These are phyloP conservation scores for Dothistroma septosporum DNA, from an alignment of 2,329 filamentous ascomycete species.

Conservation along the genomic window DNA sequence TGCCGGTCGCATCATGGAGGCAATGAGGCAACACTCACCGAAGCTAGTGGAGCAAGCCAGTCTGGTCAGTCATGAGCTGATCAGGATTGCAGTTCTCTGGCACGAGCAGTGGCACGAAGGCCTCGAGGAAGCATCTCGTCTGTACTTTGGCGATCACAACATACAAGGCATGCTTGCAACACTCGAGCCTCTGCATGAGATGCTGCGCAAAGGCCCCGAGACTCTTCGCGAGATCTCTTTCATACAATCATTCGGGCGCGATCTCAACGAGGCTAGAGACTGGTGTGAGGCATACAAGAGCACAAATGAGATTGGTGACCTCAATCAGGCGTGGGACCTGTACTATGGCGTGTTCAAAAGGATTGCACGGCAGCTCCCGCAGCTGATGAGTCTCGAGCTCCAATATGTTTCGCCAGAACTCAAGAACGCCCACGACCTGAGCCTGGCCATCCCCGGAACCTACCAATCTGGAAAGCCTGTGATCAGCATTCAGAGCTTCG, in stretches of 20 bases:
- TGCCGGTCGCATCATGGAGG: constrained; percentile 92
- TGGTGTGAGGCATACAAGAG: constrained; percentile 91
- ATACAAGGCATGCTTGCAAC: constrained; percentile 96
- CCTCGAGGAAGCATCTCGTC: constrained; percentile 87
- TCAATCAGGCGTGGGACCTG: constrained; percentile 98
- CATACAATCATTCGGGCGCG: constrained; percentile 91
- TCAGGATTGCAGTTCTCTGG: constrained; percentile 94
- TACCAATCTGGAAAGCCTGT: constrained; percentile 78
- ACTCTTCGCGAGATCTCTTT: constrained; percentile 96
- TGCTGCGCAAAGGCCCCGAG: constrained; percentile 85
- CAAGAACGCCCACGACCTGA: constrained; percentile 76
- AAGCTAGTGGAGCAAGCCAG: constrained; percentile 92
- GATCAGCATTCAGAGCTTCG: constrained; percentile 82
- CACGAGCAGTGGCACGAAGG: constrained; percentile 99
- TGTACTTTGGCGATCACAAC: constrained; percentile 97
- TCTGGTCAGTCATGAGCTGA: constrained; percentile 90
- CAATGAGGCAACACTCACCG: constrained; percentile 91
- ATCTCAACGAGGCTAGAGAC: constrained; percentile 88
- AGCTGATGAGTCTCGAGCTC: constrained; percentile 86
- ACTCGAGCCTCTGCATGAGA: constrained; percentile 82
- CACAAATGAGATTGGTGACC: constrained; percentile 84
- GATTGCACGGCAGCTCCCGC: constrained; percentile 87
- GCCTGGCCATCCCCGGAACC: constrained; percentile 91
- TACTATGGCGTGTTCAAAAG: constrained; percentile 98
- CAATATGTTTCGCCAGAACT: constrained; percentile 96